Evolutionary conservation across 1,284 basidiomycete genomes (phyloP).

Genomic region (Ustilago curta): DNA sequence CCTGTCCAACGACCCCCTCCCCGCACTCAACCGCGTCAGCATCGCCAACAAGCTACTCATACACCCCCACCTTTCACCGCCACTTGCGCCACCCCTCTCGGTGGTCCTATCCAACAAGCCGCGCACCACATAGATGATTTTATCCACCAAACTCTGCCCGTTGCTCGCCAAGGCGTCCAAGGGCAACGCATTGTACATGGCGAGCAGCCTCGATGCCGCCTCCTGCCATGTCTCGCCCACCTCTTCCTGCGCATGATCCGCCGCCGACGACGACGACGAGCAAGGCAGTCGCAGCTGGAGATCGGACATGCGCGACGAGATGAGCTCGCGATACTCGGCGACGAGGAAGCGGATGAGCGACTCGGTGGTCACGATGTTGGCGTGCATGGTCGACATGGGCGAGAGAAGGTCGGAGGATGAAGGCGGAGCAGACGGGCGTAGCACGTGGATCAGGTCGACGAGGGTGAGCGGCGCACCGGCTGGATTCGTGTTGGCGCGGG

Average conservation of each 20-base stretch:
- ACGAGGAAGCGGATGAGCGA: constrained; percentile 53
- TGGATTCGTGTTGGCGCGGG: neutral
- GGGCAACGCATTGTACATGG: constrained; percentile 42
- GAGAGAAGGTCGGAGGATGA: constrained; percentile 22
- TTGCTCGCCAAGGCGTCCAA: constrained; percentile 54
- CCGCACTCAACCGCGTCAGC: constrained; percentile 39
- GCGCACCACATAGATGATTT: constrained; percentile 52
- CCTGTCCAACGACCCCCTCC: constrained; percentile 12
- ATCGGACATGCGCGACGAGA: constrained; percentile 26
- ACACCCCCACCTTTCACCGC: constrained; percentile 18
- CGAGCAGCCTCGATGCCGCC: constrained; percentile 43
- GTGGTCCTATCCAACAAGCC: constrained; percentile 29
- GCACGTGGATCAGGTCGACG: constrained; percentile 45
- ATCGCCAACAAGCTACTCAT: constrained; percentile 42
- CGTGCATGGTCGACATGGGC: constrained; percentile 57
- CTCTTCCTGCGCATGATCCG: constrained; percentile 6
- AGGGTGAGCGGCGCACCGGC: constrained; percentile 9
- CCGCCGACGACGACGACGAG: neutral
- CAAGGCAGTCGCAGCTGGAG: constrained; percentile 20
- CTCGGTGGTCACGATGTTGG: constrained; percentile 57
- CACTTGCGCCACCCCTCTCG: constrained; percentile 7
- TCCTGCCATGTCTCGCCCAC: constrained; percentile 36
- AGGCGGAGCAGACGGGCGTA: constrained; percentile 46
- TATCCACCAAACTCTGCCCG: constrained; percentile 45
- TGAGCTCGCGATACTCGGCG: constrained; percentile 49